Percentiles rank a stretch among this genome's conserved stretches.
Evolutionary conservation across 2,329 filamentous ascomycete genomes (phyloP).

Genomic region (Rhynchosporium secalis): DNA sequence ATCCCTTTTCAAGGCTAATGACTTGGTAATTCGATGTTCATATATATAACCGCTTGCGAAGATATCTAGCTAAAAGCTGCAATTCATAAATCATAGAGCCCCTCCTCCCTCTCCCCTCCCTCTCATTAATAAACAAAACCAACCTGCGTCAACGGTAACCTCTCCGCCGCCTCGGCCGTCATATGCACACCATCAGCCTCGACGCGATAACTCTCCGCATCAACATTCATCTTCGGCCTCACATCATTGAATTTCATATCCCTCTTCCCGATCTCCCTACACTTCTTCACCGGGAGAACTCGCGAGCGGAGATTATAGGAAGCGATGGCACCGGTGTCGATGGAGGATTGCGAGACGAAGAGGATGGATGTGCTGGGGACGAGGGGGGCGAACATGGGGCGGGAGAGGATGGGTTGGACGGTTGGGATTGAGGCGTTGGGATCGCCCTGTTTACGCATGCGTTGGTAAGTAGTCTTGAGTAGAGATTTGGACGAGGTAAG

Average conservation of each 20-base stretch:
- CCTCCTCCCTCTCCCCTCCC: background rate
- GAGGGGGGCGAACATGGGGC: slow-evolving; percentile 81
- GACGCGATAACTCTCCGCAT: slow-evolving; percentile 86
- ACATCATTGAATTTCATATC: slow-evolving; percentile 89
- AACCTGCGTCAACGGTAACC: slow-evolving; percentile 72
- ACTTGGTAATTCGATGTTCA: no score
- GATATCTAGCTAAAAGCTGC: no score
- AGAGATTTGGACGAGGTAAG: slow-evolving; percentile 11
- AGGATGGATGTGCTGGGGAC: slow-evolving; percentile 73
- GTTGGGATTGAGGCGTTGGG: slow-evolving; percentile 84
- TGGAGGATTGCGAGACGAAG: slow-evolving; percentile 76
- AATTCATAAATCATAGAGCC: no score
- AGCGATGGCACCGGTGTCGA: slow-evolving; percentile 66
- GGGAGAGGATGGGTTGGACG: slow-evolving; percentile 78
- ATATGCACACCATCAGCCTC: slow-evolving; percentile 79
- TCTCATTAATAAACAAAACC: slow-evolving; percentile 69
- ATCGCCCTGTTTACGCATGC: slow-evolving; percentile 57
- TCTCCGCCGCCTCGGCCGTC: slow-evolving; percentile 68
- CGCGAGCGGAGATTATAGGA: slow-evolving; percentile 76
- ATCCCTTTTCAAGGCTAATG: no score
- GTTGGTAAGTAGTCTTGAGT: background rate
- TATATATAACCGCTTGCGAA: no score
- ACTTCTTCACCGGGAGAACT: slow-evolving; percentile 76
- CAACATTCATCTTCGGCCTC: slow-evolving; percentile 85
- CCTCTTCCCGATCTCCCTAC: slow-evolving; percentile 72